Conservation (phyloP, 495 filamentous ascomycete species). For the Penicillium tannophilum region DNA sequence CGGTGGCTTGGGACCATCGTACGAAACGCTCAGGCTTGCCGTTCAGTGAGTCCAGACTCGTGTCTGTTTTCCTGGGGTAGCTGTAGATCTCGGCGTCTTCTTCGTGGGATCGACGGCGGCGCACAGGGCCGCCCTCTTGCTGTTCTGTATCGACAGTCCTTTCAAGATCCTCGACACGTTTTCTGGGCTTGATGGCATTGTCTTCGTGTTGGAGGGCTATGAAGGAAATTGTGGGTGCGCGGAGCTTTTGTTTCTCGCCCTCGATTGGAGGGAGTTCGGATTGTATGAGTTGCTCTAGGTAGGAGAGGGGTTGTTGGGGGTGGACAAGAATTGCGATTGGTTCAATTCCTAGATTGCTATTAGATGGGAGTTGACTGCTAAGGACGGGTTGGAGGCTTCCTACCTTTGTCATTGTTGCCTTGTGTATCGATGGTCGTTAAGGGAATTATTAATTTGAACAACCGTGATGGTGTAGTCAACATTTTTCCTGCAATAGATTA, state of each 20-base stretch:
- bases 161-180: slow-evolving; percentile 50
- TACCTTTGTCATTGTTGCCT: slow-evolving; percentile 48
- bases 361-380: not conserved
- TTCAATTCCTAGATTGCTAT: slow-evolving; percentile 57
- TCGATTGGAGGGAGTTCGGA: slow-evolving; percentile 78
- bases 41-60: slow-evolving; percentile 20
- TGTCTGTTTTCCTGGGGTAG: slow-evolving; percentile 34
- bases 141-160: slow-evolving; percentile 10
- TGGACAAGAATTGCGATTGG: slow-evolving; percentile 88
- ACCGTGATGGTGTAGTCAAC: slow-evolving; percentile 83
- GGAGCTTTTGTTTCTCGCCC: slow-evolving; percentile 57
- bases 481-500: slow-evolving; percentile 67
- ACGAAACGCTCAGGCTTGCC: slow-evolving; percentile 59
- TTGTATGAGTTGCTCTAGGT: slow-evolving; percentile 88
- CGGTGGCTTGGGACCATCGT: slow-evolving; percentile 87
- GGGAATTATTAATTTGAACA: slow-evolving; percentile 87
- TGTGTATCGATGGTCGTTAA: slow-evolving; percentile 64
- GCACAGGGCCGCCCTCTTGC: slow-evolving; percentile 8
- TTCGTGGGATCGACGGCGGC: slow-evolving; percentile 23
- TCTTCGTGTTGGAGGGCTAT: slow-evolving; percentile 72
- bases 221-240: slow-evolving; percentile 76
- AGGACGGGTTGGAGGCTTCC: slow-evolving; percentile 24
- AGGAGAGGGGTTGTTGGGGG: slow-evolving; percentile 89
- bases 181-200: slow-evolving; percentile 53
- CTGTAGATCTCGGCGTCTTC: slow-evolving; percentile 40